Conservation (phyloP, 352 stramenopile species). For the Pythium sp. region DNA sequence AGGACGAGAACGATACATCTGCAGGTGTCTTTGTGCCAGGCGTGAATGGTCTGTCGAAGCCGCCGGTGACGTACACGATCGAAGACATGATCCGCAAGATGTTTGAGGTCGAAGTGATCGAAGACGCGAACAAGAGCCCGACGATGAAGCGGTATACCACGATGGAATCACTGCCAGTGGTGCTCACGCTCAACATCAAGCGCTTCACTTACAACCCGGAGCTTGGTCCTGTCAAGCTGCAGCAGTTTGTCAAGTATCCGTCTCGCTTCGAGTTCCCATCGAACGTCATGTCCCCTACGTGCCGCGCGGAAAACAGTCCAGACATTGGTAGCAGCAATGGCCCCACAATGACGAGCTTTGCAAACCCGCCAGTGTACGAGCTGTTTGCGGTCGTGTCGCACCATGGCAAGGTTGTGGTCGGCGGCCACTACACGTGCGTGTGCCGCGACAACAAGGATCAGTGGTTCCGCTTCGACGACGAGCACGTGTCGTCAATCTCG, state of each 20-base stretch:
- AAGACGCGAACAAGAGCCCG: conserved; percentile 42
- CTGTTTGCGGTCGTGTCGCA: conserved; percentile 84
- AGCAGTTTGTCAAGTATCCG: conserved; percentile 84
- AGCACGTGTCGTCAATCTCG: conserved; percentile 75
- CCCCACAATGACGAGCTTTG: conserved; percentile 26
- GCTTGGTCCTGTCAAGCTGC: conserved; percentile 73
- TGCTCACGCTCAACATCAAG: conserved; percentile 83
- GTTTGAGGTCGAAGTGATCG: conserved; percentile 74
- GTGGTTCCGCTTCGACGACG: conserved; percentile 84
- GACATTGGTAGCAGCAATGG: conserved; percentile 11
- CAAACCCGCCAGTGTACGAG: conserved; percentile 60
- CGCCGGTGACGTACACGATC: conserved; percentile 43
- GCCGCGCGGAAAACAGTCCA: conserved; percentile 46
- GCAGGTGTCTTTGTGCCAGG: conserved; percentile 25
- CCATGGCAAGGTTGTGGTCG: conserved; percentile 74
- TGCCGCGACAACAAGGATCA: conserved; percentile 88
- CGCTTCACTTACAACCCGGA: conserved; percentile 84
- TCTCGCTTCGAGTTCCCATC: conserved; percentile 66
- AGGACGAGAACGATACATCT: conserved; percentile 35
- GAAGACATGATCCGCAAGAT: conserved; percentile 75
- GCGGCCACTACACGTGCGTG: conserved; percentile 81
- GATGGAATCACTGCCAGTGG: conserved; percentile 71
- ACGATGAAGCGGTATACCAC: conserved; percentile 73
- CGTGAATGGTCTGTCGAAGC: conserved; percentile 37
- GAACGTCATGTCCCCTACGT: conserved; percentile 62